Evolutionary conservation across 805 yeast genomes (phyloP).

Genomic region (Ogataea nonfermentans): DNA sequence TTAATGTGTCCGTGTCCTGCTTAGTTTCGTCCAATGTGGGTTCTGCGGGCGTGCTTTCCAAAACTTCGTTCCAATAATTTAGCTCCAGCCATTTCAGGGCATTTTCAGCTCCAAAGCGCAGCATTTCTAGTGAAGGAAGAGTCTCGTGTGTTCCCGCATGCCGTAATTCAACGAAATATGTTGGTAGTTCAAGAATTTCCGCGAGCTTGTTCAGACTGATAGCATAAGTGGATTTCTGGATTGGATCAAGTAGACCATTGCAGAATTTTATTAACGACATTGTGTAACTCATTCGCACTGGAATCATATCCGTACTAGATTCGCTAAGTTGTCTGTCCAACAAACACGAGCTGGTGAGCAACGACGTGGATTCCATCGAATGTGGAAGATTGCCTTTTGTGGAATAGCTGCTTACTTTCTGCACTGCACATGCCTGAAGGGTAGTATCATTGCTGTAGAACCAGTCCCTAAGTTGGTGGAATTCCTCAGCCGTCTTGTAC

Average conservation of each 20-base stretch:
- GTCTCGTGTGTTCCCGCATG: constrained; percentile 90
- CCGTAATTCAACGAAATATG: constrained; percentile 82
- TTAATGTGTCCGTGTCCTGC: constrained; percentile 21
- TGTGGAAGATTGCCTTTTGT: constrained; percentile 70
- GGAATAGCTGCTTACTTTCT: constrained; percentile 49
- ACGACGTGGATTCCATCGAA: constrained; percentile 64
- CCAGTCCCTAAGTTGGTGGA: constrained; percentile 46
- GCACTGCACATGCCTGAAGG: constrained; percentile 44
- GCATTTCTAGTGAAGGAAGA: constrained; percentile 66
- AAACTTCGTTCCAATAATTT: constrained; percentile 63
- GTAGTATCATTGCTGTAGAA: constrained; percentile 38
- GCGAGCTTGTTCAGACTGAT: constrained; percentile 79
- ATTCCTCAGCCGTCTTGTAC: constrained; percentile 41
- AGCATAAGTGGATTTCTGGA: constrained; percentile 76
- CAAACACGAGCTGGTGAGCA: constrained; percentile 50
- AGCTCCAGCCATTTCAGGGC: constrained; percentile 76
- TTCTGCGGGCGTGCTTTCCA: constrained; percentile 20
- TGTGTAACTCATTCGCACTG: constrained; percentile 55
- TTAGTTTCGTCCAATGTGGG: constrained; percentile 24
- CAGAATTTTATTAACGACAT: constrained; percentile 83
- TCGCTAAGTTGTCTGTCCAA: constrained; percentile 35
- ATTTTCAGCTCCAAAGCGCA: constrained; percentile 54
- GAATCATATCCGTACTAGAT: constrained; percentile 30
- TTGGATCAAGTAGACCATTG: constrained; percentile 85
- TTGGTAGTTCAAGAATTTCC: constrained; percentile 62